Evolutionary conservation across 495 filamentous ascomycete genomes (phyloP), one percentile per base, ranked within the genome.

Genomic region (Podospora fimiseda): DNA sequence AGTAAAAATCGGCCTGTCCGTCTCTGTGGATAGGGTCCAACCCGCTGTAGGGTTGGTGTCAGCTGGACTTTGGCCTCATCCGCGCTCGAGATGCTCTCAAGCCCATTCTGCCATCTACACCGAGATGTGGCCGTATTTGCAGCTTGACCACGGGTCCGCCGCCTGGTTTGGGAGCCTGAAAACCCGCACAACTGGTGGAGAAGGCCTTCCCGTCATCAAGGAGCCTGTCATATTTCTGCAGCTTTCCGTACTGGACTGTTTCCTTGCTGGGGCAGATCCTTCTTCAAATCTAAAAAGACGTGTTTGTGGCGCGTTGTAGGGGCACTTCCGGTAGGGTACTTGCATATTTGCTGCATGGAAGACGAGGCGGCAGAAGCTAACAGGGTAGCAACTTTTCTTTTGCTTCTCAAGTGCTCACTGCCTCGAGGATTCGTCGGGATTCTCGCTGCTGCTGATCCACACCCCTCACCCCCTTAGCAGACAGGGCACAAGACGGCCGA

Each of bases 321-420:
- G 59, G 53, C 23, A 54, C 60, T 60, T 60, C 57, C 45, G 53
- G 58, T 48, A 63, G 64, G 66, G 55, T 65, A 56, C 56, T 43
- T 63, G 66, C 66, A 69, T 65, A 51, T 30, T 42, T 57, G 47
- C 61, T 62, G 60, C 66, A 61, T 65, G 58, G 64, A 63, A 65
- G 56, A 60, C 61, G 59, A 62, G 52, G 51, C 55, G 52, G 48
- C 30, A 42, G 53, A 53, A 38, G 57, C 59, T 48, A 53, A 51
- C 54, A 57, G 23, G 45, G 54, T 18, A 47, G 51, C 38, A 36
- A 45, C 43, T 9, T 18, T 19, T n/a, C n/a, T 21, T 40, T 48
- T 51, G 46, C 46, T 37, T 23, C 48, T 53, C 38, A 19, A 33
- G 21, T 22, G 22, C 27, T 22, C 43, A 47, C 42, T 54, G 53